phyloP scores from a whole-genome alignment of 2,329 filamentous ascomycete species.

The Neopestalotiopsis sp. region DNA sequence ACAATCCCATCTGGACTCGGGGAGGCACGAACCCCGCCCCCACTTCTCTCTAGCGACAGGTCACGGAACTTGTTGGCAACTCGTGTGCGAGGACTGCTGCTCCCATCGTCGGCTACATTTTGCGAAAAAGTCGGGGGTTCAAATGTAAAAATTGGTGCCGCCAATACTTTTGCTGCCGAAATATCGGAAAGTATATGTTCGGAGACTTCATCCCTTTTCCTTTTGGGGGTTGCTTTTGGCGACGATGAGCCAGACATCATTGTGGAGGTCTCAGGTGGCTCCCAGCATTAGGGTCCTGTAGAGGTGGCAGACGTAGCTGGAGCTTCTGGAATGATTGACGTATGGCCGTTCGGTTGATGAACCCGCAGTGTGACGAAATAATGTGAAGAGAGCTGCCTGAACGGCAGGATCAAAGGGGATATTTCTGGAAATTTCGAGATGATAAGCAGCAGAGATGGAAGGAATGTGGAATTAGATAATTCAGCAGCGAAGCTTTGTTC shows the following conservation, averaged over 20 bases:
- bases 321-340: background rate
- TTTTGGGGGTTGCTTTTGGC: slow-evolving; percentile 48
- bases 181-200: slow-evolving; percentile 34
- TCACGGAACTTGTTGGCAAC: slow-evolving; percentile 60
- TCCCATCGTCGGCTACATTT: slow-evolving; percentile 47
- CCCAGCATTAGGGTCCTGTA: slow-evolving; percentile 12
- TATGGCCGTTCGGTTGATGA: background rate
- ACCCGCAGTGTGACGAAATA: background rate
- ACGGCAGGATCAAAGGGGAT: background rate
- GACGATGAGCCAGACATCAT: slow-evolving; percentile 30
- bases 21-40: slow-evolving; percentile 47
- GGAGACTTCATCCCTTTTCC: slow-evolving; percentile 47
- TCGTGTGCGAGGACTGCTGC: slow-evolving; percentile 56
- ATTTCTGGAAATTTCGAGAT: background rate
- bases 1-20: slow-evolving; percentile 25
- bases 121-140: slow-evolving; percentile 36
- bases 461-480: background rate
- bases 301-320: background rate
- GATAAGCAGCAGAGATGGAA: background rate
- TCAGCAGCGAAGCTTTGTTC: background rate
- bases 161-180: slow-evolving; percentile 13
- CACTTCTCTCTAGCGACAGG: slow-evolving; percentile 49
- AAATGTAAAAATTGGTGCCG: slow-evolving; percentile 50
- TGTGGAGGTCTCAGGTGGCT: background rate
- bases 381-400: background rate